Base-by-base conservation (phyloP, 2,329 filamentous ascomycete genomes). In the Colletotrichum limetticola region DNA sequence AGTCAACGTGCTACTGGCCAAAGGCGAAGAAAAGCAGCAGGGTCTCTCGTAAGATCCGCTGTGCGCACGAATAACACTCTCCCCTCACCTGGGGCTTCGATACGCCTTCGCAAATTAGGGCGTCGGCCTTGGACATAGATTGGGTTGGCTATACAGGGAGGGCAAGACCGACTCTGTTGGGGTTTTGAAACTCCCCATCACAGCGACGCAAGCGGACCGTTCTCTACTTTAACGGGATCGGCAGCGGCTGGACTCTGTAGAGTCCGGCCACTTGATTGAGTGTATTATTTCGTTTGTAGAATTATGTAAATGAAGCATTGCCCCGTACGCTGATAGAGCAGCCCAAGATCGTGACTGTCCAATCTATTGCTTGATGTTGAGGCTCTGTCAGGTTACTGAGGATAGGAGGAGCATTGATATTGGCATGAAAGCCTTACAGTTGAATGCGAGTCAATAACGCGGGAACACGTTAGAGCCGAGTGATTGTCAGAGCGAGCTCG, bases 261-360 rank as follows among this genome's bases (percentile, higher is more conserved):
- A 12, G 12, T 22, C 46, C 24, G 55, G n/a, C 28, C 42, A 53
- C n/a, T 56, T 19, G 16, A 65, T 55, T 49, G 28, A 64, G n/a
- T 70, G 66, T 72, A 70, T 65, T 59, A 72, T 70, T 52, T 72
- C 70, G 56, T 72, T 72, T 72, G 70, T 72, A 72, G 70, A 67
- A 72, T 70, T 70, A 70, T 56, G 70, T 59, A 70, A 57, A 28
- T 49, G 42, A 52, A 65, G 60, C 60, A 65, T 52, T 59, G 46
- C 42, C 42, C 46, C 19, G 42, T 49, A 49, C 42, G 9, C 9
- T 49, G 42, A 49, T 49, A 8, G 3, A 49, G 37, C 16, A 35
- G 11, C 37, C 14, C 5, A 19, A 3, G 5, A 3, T 42, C 16
- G 37, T 42, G 37, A 42, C 16, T 42, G 5, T 42, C 16, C 37